Conservation (phyloP, 352 stramenopile species). For the Globisporangium camurandrum region DNA sequence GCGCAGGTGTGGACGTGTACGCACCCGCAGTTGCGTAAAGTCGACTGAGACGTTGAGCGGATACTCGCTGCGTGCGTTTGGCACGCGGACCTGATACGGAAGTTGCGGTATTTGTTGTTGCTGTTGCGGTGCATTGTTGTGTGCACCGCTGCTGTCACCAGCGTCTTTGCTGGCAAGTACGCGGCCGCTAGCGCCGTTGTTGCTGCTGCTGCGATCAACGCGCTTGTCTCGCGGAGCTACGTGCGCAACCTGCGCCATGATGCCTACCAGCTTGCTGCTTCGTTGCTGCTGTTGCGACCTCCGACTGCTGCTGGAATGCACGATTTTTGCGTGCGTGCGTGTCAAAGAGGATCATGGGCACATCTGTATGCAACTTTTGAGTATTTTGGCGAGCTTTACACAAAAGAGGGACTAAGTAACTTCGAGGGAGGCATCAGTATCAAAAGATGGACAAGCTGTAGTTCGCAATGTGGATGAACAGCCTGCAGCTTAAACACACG, state of each 20-base stretch:
- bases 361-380: no score
- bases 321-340: not conserved
- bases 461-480: no score
- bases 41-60: conserved; percentile 52
- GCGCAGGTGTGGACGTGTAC: no score
- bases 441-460: no score
- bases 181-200: not conserved
- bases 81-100: not conserved
- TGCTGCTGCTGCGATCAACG: not conserved
- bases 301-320: no score
- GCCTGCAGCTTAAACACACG: no score
- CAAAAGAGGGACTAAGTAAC: no score
- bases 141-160: not conserved
- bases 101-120: not conserved
- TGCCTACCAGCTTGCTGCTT: no score
- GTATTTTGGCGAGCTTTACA: no score
- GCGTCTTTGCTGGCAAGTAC: not conserved
- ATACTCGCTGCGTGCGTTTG: conserved; percentile 38
- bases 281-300: not conserved
- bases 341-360: no score
- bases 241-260: not conserved
- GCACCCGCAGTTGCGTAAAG: conserved; percentile 61
- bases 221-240: not conserved
- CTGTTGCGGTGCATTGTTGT: not conserved
- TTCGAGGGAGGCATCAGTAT: no score